A percentile compares a stretch with the other conserved stretches of the same genome.
These are phyloP conservation scores for Epithele typhae DNA, from an alignment of 768 basidiomycete genomes.

Conservation along the genomic window DNA sequence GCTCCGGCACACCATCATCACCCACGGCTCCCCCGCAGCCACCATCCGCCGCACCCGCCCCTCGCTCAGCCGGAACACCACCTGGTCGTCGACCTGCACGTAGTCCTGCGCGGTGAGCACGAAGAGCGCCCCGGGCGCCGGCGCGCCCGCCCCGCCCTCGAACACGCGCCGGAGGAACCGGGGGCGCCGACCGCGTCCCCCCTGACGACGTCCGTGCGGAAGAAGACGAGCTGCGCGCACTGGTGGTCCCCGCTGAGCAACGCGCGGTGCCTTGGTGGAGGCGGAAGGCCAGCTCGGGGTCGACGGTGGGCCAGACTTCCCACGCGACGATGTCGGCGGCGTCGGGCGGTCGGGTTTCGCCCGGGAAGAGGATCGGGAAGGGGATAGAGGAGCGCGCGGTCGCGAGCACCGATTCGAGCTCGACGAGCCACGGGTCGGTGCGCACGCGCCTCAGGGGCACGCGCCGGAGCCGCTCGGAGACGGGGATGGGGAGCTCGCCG, in stretches of 20 bases:
- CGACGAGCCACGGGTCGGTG: conserved; percentile 18
- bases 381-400: conserved; percentile 12
- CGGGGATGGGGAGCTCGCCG: conserved; percentile 22
- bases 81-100: not conserved
- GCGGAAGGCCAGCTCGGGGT: not conserved
- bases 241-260: too few species aligned
- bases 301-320: not conserved
- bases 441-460: conserved; percentile 11
- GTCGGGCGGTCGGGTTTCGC: too few species aligned
- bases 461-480: conserved; percentile 13
- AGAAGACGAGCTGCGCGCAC: conserved; percentile 9
- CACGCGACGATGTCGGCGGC: not conserved
- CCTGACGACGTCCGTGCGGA: not conserved
- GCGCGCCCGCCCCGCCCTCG: conserved; percentile 3
- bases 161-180: conserved; percentile 1
- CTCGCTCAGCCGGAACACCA: conserved; percentile 15
- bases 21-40: conserved; percentile 12
- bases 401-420: conserved; percentile 20
- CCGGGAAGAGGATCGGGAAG: conserved; percentile 3
- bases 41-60: conserved; percentile 5
- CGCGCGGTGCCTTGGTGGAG: too few species aligned
- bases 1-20: conserved; percentile 3
- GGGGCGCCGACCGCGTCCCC: too few species aligned
- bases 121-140: conserved; percentile 8
- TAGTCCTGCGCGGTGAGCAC: conserved; percentile 9